Conservation (phyloP, 768 basidiomycete species). For the Pleurotus pulmonarius region DNA sequence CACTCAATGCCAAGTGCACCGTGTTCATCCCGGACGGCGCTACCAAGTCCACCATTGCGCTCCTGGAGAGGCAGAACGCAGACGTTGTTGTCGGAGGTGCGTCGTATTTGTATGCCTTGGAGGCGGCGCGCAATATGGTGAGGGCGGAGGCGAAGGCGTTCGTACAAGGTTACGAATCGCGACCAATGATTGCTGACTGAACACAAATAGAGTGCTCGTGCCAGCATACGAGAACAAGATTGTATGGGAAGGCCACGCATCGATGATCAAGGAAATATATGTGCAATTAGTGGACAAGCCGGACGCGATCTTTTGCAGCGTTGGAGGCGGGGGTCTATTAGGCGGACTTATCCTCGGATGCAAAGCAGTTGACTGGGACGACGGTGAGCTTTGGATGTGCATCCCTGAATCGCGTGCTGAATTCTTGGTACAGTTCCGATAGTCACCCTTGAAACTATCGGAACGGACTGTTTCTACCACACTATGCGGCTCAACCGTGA, state of each 20-base stretch:
- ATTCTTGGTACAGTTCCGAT: conserved; percentile 51
- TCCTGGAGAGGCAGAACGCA: conserved; percentile 52
- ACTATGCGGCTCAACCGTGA: conserved; percentile 57
- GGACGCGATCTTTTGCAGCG: conserved; percentile 72
- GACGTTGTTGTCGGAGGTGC: conserved; percentile 55
- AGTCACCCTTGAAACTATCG: conserved; percentile 65
- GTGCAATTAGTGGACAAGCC: conserved; percentile 52
- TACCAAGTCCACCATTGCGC: conserved; percentile 40
- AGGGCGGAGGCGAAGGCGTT: conserved; percentile 47
- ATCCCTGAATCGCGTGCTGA: neutral
- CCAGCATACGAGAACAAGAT: conserved; percentile 69
- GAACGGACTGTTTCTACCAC: conserved; percentile 72
- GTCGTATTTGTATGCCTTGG: conserved; percentile 55
- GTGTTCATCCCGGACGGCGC: conserved; percentile 63
- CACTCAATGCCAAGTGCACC: conserved; percentile 54
- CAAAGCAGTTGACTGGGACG: conserved; percentile 59
- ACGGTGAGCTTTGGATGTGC: conserved; percentile 38
- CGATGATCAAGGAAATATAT: conserved; percentile 63
- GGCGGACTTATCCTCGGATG: conserved; percentile 74
- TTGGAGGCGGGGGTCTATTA: conserved; percentile 71
- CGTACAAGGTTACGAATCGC: conserved; percentile 19
- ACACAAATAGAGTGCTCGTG: conserved; percentile 49
- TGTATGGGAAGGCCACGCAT: conserved; percentile 76
- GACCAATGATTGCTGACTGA: neutral
- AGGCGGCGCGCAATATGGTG: conserved; percentile 44